Evolutionary conservation across 2,329 filamentous ascomycete genomes (phyloP), one percentile per base, ranked within the genome.

Genomic region (Fusarium foetens): DNA sequence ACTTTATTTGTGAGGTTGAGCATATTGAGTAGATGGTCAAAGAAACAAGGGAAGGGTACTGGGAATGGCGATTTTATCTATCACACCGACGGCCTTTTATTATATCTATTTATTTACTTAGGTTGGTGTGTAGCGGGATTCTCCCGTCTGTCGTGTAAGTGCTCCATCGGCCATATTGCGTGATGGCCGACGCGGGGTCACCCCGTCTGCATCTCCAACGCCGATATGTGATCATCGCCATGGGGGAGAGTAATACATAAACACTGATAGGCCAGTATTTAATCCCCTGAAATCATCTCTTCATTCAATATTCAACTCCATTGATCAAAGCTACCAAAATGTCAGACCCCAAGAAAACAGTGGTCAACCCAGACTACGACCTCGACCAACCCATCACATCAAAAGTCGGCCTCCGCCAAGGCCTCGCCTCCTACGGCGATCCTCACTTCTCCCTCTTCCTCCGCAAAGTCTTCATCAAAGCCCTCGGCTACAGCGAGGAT

Each of bases 391-490:
- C 89, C 3, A 86, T 92, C 58, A 81, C 84, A 43, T 80, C 81
- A 36, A 71, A 80, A 49, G 79, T 83, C 0, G 91, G 91, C 11
- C 83, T 93, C 35, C 86, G 90, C 12, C 89, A 90, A 73, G 89
- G 89, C 3, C 85, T 93, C 2, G 87, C 91, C 6, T 89, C 88
- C 1, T 94, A 94, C 73, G 92, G 92, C 48, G 92, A 94, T 73
- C 84, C 91, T 11, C 92, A 93, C 80, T 94, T 94, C 82, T 92
- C 90, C 0, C 85, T 94, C 4, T 94, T 94, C 76, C 85, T 94
- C 1, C 87, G 92, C 38, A 94, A 94, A 76, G 91, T 91, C 29
- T 94, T 94, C 80, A 93, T 94, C 83, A 94, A 94, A 79, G 91
- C 92, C 0, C 84, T 93, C 3, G 92, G 92, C 1, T 94, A 93